phyloP scores from a whole-genome alignment of 2,329 filamentous ascomycete genomes.

The Lojkania enalia region DNA sequence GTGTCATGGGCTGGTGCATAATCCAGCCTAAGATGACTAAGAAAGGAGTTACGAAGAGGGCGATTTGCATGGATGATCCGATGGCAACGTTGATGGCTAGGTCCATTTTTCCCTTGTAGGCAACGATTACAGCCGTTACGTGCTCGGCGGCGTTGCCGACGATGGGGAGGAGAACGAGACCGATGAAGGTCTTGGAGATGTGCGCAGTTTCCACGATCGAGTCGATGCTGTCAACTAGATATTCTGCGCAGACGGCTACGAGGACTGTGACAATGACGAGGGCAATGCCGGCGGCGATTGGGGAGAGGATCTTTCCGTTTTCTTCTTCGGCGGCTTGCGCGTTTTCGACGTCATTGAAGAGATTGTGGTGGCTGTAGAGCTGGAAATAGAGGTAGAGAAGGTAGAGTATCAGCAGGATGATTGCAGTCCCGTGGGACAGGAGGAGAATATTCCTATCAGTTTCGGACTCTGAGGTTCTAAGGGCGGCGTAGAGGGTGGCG shows the following conservation, averaged over 20 bases:
- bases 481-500: conserved; percentile 55
- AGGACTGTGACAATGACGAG: conserved; percentile 54
- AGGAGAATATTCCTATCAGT: conserved; percentile 53
- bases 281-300: conserved; percentile 50
- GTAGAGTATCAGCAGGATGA: conserved; percentile 58
- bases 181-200: conserved; percentile 61
- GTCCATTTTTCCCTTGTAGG: conserved; percentile 62
- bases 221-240: conserved; percentile 59
- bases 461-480: conserved; percentile 44
- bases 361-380: conserved; percentile 53
- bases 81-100: conserved; percentile 60
- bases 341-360: conserved; percentile 50
- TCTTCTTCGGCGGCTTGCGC: conserved; percentile 35
- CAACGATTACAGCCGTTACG: conserved; percentile 58
- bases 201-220: conserved; percentile 55
- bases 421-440: conserved; percentile 57
- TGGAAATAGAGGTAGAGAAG: conserved; percentile 60
- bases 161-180: conserved; percentile 60
- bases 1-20: conserved; percentile 58
- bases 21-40: conserved; percentile 61
- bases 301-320: conserved; percentile 49
- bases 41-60: conserved; percentile 61
- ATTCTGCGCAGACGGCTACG: conserved; percentile 57
- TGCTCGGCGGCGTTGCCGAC: conserved; percentile 62
- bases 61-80: conserved; percentile 59